A percentile compares a stretch with the other conserved stretches of the same genome.
These are phyloP conservation scores for Geum urbanum DNA, from an alignment of 306 rosid species.

Conservation along the genomic window DNA sequence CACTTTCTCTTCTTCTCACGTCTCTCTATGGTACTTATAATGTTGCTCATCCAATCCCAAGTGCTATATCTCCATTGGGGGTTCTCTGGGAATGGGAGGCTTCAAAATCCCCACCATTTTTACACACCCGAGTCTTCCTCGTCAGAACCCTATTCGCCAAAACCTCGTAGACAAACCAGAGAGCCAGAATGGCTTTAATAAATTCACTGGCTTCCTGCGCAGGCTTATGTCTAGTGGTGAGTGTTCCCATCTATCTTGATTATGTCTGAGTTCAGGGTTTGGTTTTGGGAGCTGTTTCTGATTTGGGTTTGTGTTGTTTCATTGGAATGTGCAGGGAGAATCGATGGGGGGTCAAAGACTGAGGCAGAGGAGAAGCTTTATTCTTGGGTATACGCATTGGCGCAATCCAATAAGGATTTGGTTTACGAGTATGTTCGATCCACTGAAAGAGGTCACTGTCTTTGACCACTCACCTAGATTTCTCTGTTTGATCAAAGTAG, in stretches of 20 bases:
- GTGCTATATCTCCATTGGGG: background rate
- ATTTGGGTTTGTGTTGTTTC: slow-evolving; percentile 23
- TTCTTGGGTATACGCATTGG: slow-evolving; percentile 73
- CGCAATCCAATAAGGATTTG: slow-evolving; percentile 55
- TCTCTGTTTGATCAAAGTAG: background rate
- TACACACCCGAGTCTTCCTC: slow-evolving; percentile 34
- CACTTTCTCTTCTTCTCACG: background rate
- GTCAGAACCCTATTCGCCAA: slow-evolving; percentile 32
- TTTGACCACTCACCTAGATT: background rate
- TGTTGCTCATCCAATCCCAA: slow-evolving; percentile 3
- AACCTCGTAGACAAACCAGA: slow-evolving; percentile 37
- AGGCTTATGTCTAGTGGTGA: slow-evolving; percentile 39
- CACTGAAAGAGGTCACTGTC: slow-evolving; percentile 68
- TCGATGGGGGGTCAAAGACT: slow-evolving; percentile 57
- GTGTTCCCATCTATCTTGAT: background rate
- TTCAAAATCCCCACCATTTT: slow-evolving; percentile 39
- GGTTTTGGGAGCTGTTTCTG: slow-evolving; percentile 1
- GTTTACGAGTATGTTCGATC: slow-evolving; percentile 75
- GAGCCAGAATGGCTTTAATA: slow-evolving; percentile 17
- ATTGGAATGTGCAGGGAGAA: slow-evolving; percentile 40
- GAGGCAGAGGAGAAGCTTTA: slow-evolving; percentile 71
- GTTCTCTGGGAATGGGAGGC: slow-evolving; percentile 47
- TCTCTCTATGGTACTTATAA: background rate
- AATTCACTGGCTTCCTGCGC: slow-evolving; percentile 25
- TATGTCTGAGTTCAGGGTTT: background rate